phyloP scores from a whole-genome alignment of 2,329 filamentous ascomycete genomes.

The Trichoderma semiorbis region DNA sequence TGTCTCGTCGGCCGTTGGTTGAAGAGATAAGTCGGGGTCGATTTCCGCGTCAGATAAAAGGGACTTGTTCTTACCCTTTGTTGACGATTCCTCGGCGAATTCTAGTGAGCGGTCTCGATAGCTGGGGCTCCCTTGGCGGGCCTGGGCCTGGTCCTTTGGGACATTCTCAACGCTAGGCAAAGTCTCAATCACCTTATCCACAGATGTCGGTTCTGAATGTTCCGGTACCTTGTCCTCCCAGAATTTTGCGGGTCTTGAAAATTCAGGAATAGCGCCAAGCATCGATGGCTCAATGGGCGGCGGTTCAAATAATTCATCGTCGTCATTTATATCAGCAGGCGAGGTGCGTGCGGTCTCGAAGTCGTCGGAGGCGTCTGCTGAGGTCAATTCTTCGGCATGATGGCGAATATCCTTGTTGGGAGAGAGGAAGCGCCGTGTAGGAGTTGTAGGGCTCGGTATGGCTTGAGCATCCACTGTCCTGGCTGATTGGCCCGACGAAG shows the following conservation, averaged over 20 bases:
- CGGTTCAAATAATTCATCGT: conserved; percentile 2
- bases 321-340: conserved; percentile 15
- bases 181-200: conserved; percentile 14
- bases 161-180: conserved; percentile 20
- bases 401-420: conserved; percentile 21
- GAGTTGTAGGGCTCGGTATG: conserved; percentile 25
- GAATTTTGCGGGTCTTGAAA: conserved; percentile 17
- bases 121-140: not conserved
- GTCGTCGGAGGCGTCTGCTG: conserved; percentile 35
- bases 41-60: conserved; percentile 7
- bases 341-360: conserved; percentile 22
- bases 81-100: conserved; percentile 18
- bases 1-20: not conserved
- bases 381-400: conserved; percentile 31
- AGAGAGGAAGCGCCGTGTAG: conserved; percentile 26
- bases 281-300: conserved; percentile 7
- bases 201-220: conserved; percentile 4
- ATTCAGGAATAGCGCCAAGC: conserved; percentile 13
- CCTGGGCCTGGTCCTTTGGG: conserved; percentile 4
- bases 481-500: conserved; percentile 31
- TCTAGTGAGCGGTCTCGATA: conserved; percentile 11
- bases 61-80: conserved; percentile 22
- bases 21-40: not conserved
- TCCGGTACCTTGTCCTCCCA: conserved; percentile 18
- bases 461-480: conserved; percentile 26